These are phyloP conservation scores for Yamadazyma triangularis DNA, from an alignment of 1,139 yeast species.

Conservation along the genomic window DNA sequence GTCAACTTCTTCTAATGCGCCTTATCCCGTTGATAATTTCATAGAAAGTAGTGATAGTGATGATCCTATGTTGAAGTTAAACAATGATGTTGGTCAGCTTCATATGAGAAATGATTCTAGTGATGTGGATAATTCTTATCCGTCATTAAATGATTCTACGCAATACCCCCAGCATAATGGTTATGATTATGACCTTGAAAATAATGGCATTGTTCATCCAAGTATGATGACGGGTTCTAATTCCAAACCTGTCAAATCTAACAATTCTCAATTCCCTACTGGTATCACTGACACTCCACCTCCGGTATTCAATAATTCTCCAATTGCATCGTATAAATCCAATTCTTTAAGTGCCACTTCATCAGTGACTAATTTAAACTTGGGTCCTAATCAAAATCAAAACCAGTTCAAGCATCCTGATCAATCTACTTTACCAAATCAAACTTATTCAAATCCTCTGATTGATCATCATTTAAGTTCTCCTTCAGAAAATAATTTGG, in stretches of 20 bases:
- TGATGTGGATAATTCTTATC: not conserved
- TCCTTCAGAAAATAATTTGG: slow-evolving; percentile 27
- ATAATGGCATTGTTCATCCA: not conserved
- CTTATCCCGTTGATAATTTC: slow-evolving; percentile 21
- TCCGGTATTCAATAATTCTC: slow-evolving; percentile 2
- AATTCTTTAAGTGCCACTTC: slow-evolving; percentile 34
- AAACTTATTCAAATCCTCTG: too few species aligned
- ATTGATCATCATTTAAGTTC: too few species aligned
- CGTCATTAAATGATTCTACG: not conserved
- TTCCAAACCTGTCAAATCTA: not conserved
- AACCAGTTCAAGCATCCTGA: not conserved
- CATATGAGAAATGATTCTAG: not conserved
- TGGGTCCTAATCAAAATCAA: slow-evolving; percentile 10
- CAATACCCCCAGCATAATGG: not conserved
- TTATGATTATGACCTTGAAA: not conserved
- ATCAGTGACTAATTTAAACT: slow-evolving; percentile 35
- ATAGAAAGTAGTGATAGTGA: not conserved
- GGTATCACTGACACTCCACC: slow-evolving; percentile 18
- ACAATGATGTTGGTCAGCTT: not conserved
- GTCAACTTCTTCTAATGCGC: slow-evolving; percentile 10
- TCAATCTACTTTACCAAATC: not conserved
- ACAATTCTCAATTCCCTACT: slow-evolving; percentile 8
- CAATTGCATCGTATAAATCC: slow-evolving; percentile 24
- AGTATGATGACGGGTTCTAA: not conserved
- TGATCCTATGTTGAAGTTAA: not conserved